Evolutionary conservation across 148 eudicot genomes (phyloP), one percentile per base, ranked within the genome.

Genomic region (Gaultheria prostrata): DNA sequence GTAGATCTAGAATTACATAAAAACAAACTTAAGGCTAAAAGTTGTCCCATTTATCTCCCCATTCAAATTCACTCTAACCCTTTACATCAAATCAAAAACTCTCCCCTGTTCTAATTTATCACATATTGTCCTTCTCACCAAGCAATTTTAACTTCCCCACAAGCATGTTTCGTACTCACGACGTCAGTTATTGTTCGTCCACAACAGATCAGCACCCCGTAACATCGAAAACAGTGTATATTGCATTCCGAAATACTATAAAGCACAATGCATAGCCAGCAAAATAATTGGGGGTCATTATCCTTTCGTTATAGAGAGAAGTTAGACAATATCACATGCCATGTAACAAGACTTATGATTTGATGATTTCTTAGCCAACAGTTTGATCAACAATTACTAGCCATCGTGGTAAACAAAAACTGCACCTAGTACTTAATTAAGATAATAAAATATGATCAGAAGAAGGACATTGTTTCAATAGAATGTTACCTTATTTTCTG

Each of bases 401-500:
- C 4, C 9, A 45, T 8, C 15, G 50, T 7, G 33, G 24, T 5
- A 8, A n/a, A 10, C 18, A 32, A 11, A 61, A 39, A 26, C 74
- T 43, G 8, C 24, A 26, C 7, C 20, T 70, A 81, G 46, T 81
- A 69, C 48, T 32, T 49, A 54, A 80, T 8, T 35, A 57, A 69
- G 59, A 39, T 72, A 49, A 45, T 30, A 17, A 71, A 71, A 49
- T 15, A 35, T 45, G 21, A 54, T 54, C 50, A 24, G 77, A 8
- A 70, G 17, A 72, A 76, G 45, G 3, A 20, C 3, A 28, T 13
- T 53, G 51, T 20, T 3, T 10, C 24, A 0, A 39, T 35, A 61
- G 57, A 57, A 15, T 39, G 70, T 48, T 14, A 93, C 98, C 97
- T 91, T 93, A 79, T 91, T 89, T 81, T 83, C 90, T 6, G 95